phyloP scores from a whole-genome alignment of 768 basidiomycete species.

The Clitopilus passeckerianus region DNA sequence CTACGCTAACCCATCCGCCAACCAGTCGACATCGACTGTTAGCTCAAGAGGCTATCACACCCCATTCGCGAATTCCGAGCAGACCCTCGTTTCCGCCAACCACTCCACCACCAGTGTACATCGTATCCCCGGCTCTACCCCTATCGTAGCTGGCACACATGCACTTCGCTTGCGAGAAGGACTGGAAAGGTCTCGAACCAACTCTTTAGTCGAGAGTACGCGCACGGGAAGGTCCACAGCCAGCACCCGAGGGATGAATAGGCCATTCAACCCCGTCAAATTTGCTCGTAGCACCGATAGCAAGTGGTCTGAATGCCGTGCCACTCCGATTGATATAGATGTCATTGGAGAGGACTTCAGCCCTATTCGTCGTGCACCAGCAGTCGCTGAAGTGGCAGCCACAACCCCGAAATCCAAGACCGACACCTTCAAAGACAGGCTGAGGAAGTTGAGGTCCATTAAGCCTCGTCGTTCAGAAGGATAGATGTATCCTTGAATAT shows the following conservation, averaged over 20 bases:
- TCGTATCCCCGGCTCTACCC: not conserved
- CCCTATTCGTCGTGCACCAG: not conserved
- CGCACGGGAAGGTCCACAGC: not conserved
- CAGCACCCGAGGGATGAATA: not conserved
- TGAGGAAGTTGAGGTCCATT: not conserved
- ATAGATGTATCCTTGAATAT: not conserved
- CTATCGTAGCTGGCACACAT: not conserved
- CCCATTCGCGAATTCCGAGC: not conserved
- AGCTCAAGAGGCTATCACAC: not conserved
- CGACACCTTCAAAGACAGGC: not conserved
- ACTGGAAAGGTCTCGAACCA: not conserved
- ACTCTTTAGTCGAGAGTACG: not conserved
- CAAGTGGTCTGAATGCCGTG: not conserved
- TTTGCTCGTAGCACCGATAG: not conserved
- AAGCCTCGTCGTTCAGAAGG: not conserved
- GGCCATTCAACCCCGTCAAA: not conserved
- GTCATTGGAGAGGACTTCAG: not conserved
- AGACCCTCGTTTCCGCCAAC: not conserved
- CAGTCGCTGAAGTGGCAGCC: not conserved
- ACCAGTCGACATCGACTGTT: not conserved
- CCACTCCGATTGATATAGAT: not conserved
- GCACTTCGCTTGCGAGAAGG: not conserved
- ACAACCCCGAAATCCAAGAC: not conserved
- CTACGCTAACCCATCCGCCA: conserved; percentile 3
- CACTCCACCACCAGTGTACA: not conserved